Base-by-base conservation (phyloP, 306 rosid genomes). In the Begonia loranthoides region DNA sequence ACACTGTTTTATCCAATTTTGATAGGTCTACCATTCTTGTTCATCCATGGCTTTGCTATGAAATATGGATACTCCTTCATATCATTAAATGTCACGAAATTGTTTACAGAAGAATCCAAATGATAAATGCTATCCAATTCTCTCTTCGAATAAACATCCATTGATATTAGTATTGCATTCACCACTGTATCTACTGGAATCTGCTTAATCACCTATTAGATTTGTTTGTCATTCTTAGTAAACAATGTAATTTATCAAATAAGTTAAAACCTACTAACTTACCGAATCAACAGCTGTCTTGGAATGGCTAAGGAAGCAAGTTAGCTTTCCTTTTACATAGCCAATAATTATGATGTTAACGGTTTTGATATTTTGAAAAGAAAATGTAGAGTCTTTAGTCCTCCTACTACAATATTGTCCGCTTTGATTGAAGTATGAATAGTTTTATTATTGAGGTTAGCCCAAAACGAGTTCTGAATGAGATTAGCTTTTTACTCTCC, bases 181-280 rank as follows among this genome's bases (percentile, higher is more conserved):
- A 87, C 94, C 62, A 87, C 96, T 71, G 78, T 58, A 17, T 87
- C 96, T 1, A 84, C 96, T 5, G 96, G 96, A 17, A 83, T 67
- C 96, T 87, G 76, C 16, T 41, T n/a, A n/a, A n/a, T n/a, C n/a
- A n/a, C n/a, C n/a, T n/a, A n/a, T n/a, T n/a, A n/a, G n/a, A n/a
- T n/a, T n/a, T n/a, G n/a, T n/a, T n/a, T n/a, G n/a, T n/a, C n/a
- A n/a, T n/a, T n/a, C n/a, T n/a, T n/a, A n/a, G n/a, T n/a, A n/a
- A n/a, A n/a, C n/a, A n/a, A n/a, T n/a, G n/a, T n/a, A n/a, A n/a
- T n/a, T n/a, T n/a, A n/a, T n/a, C n/a, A n/a, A n/a, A n/a, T n/a
- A n/a, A n/a, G n/a, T n/a, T n/a, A n/a, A n/a, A n/a, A n/a, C n/a
- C n/a, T n/a, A n/a, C 9, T n/a, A 48, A 81, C 86, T 68, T 41